Base-by-base conservation (phyloP, 768 basidiomycete genomes). In the Hygrocybe coccinea region DNA sequence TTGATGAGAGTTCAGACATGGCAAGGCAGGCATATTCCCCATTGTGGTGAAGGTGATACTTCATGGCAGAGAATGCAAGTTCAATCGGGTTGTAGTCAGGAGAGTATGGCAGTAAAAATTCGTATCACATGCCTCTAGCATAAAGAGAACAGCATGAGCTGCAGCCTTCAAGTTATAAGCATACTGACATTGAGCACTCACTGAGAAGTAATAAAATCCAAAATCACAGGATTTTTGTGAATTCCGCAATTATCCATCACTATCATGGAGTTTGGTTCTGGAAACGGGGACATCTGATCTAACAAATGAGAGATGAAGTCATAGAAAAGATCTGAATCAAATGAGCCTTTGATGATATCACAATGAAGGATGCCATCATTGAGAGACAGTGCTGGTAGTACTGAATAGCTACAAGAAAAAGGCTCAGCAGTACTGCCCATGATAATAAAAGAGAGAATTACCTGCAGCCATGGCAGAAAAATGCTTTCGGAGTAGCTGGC, bases 201-300 rank as follows among this genome's bases (percentile, higher is more conserved):
- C 52, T 39, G 29, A 10, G 29, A 34, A 14, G 15, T 34, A 25
- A 54, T 54, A 15, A 54, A 21, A n/a, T 34, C 43, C 19, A 36
- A 19, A 17, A 54, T 41, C 21, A 29, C 33, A 15, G 52, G 52
- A 25, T 43, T 14, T 22, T 54, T 54, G 53, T 77, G 75, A 8
- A 74, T 77, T 0, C 59, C 39, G 46, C 73, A 75, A 59, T 74
- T 76, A 50, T 76, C 72, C 45, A 72, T 58, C 7, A 74, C 52
- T 11, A 76, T 59, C n/a, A 76, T 68, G 53, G 67, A 72, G 36
- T 60, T 53, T 1, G 34, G 43, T 1, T 24, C 62, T 1, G 71
- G 72, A 49, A 54, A 76, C 11, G 66, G 69, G 49, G 71, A 71
- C 69, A 71, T 76, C n/a, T 45, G 29, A 25, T 54, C 52, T 14